Base-by-base conservation (phyloP, 768 basidiomycete genomes). In the Psilocybe subaeruginosa region DNA sequence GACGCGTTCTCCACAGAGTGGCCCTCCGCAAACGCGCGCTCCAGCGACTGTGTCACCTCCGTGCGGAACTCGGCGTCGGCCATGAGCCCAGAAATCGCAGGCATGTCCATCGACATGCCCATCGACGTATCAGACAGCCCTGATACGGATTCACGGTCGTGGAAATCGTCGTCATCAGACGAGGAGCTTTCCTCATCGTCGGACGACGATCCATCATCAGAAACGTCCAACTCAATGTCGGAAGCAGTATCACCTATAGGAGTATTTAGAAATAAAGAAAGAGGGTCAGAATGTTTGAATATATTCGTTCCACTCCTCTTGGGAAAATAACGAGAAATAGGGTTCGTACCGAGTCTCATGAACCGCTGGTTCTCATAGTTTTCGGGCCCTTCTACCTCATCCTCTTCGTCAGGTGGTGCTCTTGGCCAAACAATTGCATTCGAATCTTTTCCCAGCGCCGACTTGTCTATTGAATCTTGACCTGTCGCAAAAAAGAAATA, bases 1-100 rank as follows among this genome's bases (percentile, higher is more conserved):
- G 92, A 83, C 1, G 95, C 95, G 73, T 97, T 95, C 66, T 97
- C 94, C 49, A 97, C 89, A 9, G 89, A 90, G 76, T 97, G 95
- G 2, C 85, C 89, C 75, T 99, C 97, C 8, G 88, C 82, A 73
- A 97, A 96, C 27, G 96, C 96, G 61, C 97, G 90, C 58, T 93
- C 92, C 53, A 99, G 84, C 17, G 94, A 95, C 63, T 90, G 89
- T n/a, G 77, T 77, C 55, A 91, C 92, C 70, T 95, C 94, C 31
- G 76, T 78, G 46, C 74, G 80, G 77, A 96, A 97, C 69, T 96
- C 93, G 48, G 78, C 75, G 56, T 89, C 84, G 0, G 80, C 82
- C 65, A 80, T 80, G 11, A 77, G 70, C 7, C 66, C 66, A 12
- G 73, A 69, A 39, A 61, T 56, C 17, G 79, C 73, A 39, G 76